Base-by-base conservation (phyloP, 2,329 filamentous ascomycete genomes). In the Aotearoamyces nothofagi region DNA sequence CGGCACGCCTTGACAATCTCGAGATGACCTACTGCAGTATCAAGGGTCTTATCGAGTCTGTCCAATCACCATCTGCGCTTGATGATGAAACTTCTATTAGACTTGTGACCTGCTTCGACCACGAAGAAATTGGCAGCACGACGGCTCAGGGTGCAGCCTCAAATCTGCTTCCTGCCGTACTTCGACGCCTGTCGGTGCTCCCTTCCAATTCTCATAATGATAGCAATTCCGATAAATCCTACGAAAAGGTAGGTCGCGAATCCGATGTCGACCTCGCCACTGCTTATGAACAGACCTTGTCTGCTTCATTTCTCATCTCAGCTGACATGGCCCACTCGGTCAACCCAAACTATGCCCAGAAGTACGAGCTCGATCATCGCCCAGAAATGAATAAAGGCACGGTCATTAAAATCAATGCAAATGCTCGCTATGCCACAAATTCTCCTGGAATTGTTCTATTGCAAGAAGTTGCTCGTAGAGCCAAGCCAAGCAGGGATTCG, bases 301-400 rank as follows among this genome's bases (percentile, higher is more conserved):
- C 84, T 5, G 79, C 78, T 15, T 94, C 84, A 2, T 94, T 98
- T 66, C 72, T 98, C 34, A 66, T 98, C 38, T 93, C 83, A 5
- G 90, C 90, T 29, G 90, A 98, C 52, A 96, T 98, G 90, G 86
- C 90, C 2, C 90, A 98, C 59, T 79, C 79, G 4, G 76, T 98
- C 9, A 83, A 98, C 54, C 90, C 90, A 33, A 98, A 98, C 60
- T 98, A 94, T 52, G 66, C 75, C 4, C 72, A 60, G 42, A 96
- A 96, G 56, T 93, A 96, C 56, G 90, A 98, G 58, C 56, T 72
- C 19, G 79, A 82, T 43, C 90, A 98, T 57, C 72, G 81, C 40
- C 90, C 90, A 4, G 77, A 86, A 55, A 92, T 98, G 69, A 98
- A 98, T 66, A 81, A 83, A 53, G 90, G 90, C 29, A 82, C 82